phyloP scores from a whole-genome alignment of 163 green algal species.

The Scenedesmus sp. region DNA sequence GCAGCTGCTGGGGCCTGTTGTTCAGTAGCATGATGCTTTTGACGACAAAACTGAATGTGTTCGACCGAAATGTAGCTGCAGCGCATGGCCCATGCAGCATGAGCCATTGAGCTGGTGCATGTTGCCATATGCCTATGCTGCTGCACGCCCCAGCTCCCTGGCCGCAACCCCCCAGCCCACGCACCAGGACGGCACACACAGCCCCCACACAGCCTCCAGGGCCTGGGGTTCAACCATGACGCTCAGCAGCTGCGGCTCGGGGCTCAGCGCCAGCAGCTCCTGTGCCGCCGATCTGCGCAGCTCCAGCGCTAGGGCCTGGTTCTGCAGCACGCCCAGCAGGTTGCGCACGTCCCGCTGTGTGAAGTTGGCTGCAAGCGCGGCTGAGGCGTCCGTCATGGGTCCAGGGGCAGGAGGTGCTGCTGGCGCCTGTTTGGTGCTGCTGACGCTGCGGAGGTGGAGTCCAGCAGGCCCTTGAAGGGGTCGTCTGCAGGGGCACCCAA shows the following conservation, averaged over 20 bases:
- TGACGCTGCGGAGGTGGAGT: conserved; percentile 34
- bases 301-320: conserved; percentile 61
- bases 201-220: conserved; percentile 52
- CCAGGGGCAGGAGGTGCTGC: not conserved
- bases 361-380: conserved; percentile 56
- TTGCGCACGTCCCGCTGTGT: conserved; percentile 65
- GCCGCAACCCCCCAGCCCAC: not conserved
- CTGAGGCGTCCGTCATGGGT: conserved; percentile 39
- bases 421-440: conserved; percentile 7
- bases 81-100: not conserved
- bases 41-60: no score
- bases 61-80: not conserved
- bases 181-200: conserved; percentile 40
- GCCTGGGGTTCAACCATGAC: conserved; percentile 50
- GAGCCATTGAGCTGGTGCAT: not conserved
- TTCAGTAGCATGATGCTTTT: no score
- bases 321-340: conserved; percentile 67
- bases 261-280: conserved; percentile 69
- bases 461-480: conserved; percentile 62
- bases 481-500: conserved; percentile 59
- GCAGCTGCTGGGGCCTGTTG: no score
- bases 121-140: not conserved
- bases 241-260: conserved; percentile 30
- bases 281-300: conserved; percentile 68
- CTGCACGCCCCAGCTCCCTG: no score